phyloP scores from a whole-genome alignment of 2,329 filamentous ascomycete species.

The Phoma sp. region DNA sequence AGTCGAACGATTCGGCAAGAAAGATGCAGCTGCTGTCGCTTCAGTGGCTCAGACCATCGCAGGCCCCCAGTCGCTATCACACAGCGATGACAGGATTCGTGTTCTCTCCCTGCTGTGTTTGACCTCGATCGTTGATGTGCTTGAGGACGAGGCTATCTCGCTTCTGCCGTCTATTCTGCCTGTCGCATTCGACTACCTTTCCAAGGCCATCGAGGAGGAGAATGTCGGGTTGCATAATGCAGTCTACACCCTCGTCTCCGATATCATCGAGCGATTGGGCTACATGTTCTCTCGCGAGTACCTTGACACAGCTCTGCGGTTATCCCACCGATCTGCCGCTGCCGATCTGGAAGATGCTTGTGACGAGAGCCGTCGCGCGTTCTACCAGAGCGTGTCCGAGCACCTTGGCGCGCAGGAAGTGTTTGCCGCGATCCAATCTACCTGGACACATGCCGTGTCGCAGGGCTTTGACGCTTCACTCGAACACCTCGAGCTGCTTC shows the following conservation, averaged over 20 bases:
- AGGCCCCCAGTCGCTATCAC: conserved; percentile 76
- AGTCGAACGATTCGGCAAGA: conserved; percentile 93
- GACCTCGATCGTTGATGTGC: conserved; percentile 85
- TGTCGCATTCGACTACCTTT: conserved; percentile 73
- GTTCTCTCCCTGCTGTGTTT: conserved; percentile 88
- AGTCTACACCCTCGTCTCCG: conserved; percentile 77
- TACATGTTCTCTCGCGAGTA: conserved; percentile 85
- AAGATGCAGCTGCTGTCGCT: conserved; percentile 78
- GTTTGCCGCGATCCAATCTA: conserved; percentile 73
- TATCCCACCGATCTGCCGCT: conserved; percentile 75
- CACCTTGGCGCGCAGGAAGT: conserved; percentile 79
- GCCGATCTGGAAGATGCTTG: conserved; percentile 66
- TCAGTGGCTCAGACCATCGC: conserved; percentile 79
- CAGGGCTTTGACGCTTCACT: conserved; percentile 63
- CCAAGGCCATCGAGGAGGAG: conserved; percentile 64
- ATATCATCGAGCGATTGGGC: conserved; percentile 81
- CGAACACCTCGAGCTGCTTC: conserved; percentile 74
- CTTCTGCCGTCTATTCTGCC: conserved; percentile 79
- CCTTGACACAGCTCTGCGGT: conserved; percentile 72
- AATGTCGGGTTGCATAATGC: conserved; percentile 77
- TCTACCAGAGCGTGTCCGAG: conserved; percentile 76
- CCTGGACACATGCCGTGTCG: conserved; percentile 70
- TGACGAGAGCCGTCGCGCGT: conserved; percentile 69
- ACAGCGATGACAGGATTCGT: conserved; percentile 73
- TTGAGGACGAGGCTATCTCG: conserved; percentile 84